Evolutionary conservation across 1,139 yeast species (phyloP).

Genomic region (Hanseniaspora uvarum): DNA sequence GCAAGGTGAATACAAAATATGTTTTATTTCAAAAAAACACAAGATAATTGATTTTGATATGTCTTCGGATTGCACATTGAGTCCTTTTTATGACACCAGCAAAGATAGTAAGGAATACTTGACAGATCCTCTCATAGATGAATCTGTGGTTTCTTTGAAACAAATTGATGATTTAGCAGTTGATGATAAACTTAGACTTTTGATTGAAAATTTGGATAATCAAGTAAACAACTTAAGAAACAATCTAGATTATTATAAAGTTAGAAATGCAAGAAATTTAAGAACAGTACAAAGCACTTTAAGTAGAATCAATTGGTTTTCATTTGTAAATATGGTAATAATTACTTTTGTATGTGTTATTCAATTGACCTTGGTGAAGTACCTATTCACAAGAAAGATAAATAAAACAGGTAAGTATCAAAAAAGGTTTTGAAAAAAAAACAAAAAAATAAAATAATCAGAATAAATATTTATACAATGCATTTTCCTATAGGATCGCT

Average conservation of each 20-base stretch:
- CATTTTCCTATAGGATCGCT: constrained; percentile 48
- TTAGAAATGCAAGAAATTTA: constrained; percentile 88
- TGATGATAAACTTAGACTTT: constrained; percentile 42
- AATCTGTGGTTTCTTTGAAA: constrained; percentile 8
- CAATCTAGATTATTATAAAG: constrained; percentile 69
- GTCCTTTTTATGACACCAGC: constrained; percentile 42
- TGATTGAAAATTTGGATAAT: constrained; percentile 47
- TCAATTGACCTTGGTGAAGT: constrained; percentile 75
- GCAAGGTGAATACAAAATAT: constrained; percentile 82
- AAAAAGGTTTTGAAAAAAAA: neutral
- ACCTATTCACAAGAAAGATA: constrained; percentile 63
- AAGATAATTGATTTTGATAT: constrained; percentile 86
- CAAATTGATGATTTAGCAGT: constrained; percentile 8
- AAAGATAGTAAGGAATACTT: constrained; percentile 53
- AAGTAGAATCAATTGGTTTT: constrained; percentile 74
- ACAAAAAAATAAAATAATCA: neutral
- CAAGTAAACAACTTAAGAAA: constrained; percentile 58
- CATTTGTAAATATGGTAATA: constrained; percentile 66
- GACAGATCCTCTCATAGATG: constrained; percentile 19
- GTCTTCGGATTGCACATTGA: constrained; percentile 34
- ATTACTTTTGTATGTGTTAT: constrained; percentile 79
- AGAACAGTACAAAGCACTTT: constrained; percentile 84
- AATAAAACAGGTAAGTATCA: neutral
- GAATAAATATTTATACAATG: constrained; percentile 37
- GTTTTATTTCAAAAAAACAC: constrained; percentile 76